phyloP scores from a whole-genome alignment of 352 stramenopile genomes.

The Phytopythium mirpurense region DNA sequence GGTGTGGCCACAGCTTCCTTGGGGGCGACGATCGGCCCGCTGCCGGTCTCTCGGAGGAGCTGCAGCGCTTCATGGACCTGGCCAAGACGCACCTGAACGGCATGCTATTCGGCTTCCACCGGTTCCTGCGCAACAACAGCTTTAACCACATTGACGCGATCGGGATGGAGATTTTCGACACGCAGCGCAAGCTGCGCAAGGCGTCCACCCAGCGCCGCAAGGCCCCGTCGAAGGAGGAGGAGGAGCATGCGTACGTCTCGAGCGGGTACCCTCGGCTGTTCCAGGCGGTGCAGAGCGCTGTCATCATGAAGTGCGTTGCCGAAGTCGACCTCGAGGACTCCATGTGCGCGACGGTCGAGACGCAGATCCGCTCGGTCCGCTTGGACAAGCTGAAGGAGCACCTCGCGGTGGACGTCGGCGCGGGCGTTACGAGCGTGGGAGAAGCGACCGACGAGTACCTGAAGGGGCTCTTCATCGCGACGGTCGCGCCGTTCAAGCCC shows the following conservation, averaged over 20 bases:
- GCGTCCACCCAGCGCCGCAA: slow-evolving; percentile 14
- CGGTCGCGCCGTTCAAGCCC: slow-evolving; percentile 48
- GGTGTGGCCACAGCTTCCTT: slow-evolving; percentile 66
- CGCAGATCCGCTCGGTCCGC: slow-evolving; percentile 36
- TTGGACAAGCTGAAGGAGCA: slow-evolving; percentile 48
- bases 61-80: slow-evolving; percentile 41
- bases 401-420: slow-evolving; percentile 20
- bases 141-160: slow-evolving; percentile 77
- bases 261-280: slow-evolving; percentile 50
- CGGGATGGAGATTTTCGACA: slow-evolving; percentile 70
- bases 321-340: slow-evolving; percentile 61
- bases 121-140: slow-evolving; percentile 71
- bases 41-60: slow-evolving; percentile 18
- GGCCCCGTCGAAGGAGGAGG: slow-evolving; percentile 23
- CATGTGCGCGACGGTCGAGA: slow-evolving; percentile 46
- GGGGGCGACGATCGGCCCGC: slow-evolving; percentile 8
- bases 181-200: slow-evolving; percentile 50
- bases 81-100: slow-evolving; percentile 62
- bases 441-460: slow-evolving; percentile 22
- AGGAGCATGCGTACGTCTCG: slow-evolving; percentile 38
- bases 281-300: slow-evolving; percentile 44
- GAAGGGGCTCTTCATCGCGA: slow-evolving; percentile 41
- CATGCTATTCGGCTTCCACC: slow-evolving; percentile 69
- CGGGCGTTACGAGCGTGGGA: slow-evolving; percentile 14
- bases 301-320: slow-evolving; percentile 50